Conservation (phyloP, 331 rosid genomes). For the Quercus phellos region DNA sequence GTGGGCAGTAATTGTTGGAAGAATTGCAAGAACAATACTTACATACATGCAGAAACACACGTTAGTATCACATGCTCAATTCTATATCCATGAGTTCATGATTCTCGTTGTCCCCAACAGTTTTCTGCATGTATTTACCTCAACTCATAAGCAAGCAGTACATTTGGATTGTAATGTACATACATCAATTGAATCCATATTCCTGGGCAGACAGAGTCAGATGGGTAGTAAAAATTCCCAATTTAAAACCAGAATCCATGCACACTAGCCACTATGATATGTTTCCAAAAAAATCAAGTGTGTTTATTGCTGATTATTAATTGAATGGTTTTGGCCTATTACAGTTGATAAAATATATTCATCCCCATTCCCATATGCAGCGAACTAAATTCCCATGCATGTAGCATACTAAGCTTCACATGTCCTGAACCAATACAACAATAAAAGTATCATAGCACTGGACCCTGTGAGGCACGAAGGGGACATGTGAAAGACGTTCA, state of each 20-base stretch:
- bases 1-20: constrained; percentile 3
- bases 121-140: constrained; percentile 18
- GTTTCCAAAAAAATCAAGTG: neutral
- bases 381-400: neutral
- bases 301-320: neutral
- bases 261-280: neutral
- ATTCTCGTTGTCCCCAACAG: constrained; percentile 38
- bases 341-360: neutral
- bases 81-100: constrained; percentile 15
- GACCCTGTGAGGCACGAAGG: constrained; percentile 1
- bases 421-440: constrained; percentile 1
- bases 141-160: constrained; percentile 19
- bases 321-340: neutral
- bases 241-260: neutral
- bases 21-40: neutral
- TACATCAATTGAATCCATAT: neutral
- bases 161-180: constrained; percentile 30
- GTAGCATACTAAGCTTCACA: constrained; percentile 9
- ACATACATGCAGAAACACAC: neutral
- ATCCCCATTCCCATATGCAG: constrained; percentile 2
- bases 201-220: neutral
- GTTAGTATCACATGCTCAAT: constrained; percentile 25
- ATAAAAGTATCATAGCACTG: constrained; percentile 2
- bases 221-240: neutral
- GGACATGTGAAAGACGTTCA: neutral